Evolutionary conservation across 768 basidiomycete species (phyloP), one percentile per base, ranked within the genome.

Genomic region (Asterophora parasitica): DNA sequence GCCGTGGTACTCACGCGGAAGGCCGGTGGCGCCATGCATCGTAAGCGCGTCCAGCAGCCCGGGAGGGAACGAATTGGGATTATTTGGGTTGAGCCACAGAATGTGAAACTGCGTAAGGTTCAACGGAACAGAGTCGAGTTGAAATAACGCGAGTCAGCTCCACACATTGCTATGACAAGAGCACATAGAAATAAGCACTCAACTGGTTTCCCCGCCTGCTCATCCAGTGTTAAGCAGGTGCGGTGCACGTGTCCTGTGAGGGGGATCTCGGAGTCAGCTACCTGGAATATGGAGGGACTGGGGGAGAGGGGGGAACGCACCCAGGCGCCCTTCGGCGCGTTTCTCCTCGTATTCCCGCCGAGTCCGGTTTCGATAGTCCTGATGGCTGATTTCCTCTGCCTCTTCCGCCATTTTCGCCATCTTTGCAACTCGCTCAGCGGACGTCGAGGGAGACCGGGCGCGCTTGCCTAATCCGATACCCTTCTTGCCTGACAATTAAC

Each of bases 341-440:
- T 82, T 74, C 49, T 87, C 85, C 58, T 87, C 82, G 59, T 87
- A 92, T 51, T 87, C 88, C 49, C 77, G 75, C 48, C 81, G 74
- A 3, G 82, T 74, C 37, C 88, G 78, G 57, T 85, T 82, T 37
- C 89, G 78, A 64, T 83, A 93, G 47, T 72, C 75, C 32, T 72
- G 71, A 38, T 82, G 77, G 15, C 67, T 68, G 45, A 72, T 67
- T 9, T 72, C 69, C 53, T 87, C 83, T 8, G 76, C 81, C 73
- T 84, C 81, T 67, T 87, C 82, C 0, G 81, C 82, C 75, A 85
- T 82, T 67, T 88, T 84, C 0, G 82, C 83, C 74, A 87, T 82
- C 67, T 90, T 89, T 8, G 80, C 82, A 40, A 82, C 65, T 36
- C 85, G 75, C 48, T 85, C 83, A 7, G 78, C 68, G 10, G 79